Conservation (phyloP, 192 early-diverging fungal species). For the Rhizoclosmatium globosum region DNA sequence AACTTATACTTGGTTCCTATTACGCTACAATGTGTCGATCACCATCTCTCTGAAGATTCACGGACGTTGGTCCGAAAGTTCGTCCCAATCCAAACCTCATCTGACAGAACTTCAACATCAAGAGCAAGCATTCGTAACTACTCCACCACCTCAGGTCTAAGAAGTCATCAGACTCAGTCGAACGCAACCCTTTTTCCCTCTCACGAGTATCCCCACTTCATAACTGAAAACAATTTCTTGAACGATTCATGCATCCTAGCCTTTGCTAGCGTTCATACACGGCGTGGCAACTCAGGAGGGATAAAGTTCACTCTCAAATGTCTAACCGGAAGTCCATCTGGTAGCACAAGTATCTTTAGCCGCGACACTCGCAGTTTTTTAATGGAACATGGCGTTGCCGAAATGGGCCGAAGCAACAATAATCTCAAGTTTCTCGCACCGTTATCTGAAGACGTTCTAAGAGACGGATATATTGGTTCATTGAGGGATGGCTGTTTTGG, state of each 20-base stretch:
- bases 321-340: slow-evolving; percentile 15
- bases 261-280: neutral
- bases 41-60: slow-evolving; percentile 10
- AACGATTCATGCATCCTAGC: slow-evolving; percentile 24
- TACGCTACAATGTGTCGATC: slow-evolving; percentile 18
- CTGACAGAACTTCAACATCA: neutral
- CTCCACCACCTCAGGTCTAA: too few species aligned
- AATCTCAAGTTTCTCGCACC: neutral
- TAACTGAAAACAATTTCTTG: neutral
- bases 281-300: slow-evolving; percentile 1
- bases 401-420: neutral
- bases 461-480: slow-evolving; percentile 21
- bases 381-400: neutral
- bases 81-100: neutral
- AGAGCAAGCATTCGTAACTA: too few species aligned
- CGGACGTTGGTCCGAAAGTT: slow-evolving; percentile 13
- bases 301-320: slow-evolving; percentile 10
- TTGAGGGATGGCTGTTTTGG: slow-evolving; percentile 32
- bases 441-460: neutral
- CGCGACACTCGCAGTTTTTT: slow-evolving; percentile 22
- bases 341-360: slow-evolving; percentile 1
- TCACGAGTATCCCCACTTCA: neutral
- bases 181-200: too few species aligned
- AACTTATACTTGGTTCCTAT: slow-evolving; percentile 14
- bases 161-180: too few species aligned